Base-by-base conservation (phyloP, 768 basidiomycete species). In the Mycena vulgaris region DNA sequence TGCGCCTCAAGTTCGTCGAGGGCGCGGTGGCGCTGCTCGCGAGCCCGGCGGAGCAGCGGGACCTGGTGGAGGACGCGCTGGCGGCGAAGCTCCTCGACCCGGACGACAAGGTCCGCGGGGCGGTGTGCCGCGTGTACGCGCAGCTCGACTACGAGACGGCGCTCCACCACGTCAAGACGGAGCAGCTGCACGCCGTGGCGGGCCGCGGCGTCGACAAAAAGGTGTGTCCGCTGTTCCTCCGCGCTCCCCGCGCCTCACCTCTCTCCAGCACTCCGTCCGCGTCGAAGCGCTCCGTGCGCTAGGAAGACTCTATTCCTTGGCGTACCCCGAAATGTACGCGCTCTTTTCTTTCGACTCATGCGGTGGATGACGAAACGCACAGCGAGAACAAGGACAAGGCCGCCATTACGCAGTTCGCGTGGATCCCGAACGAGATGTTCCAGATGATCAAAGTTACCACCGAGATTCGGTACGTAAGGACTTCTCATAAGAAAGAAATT, bases 91-190 rank as follows among this genome's bases (percentile, higher is more conserved):
- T 97, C 7, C 75, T 88, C 1, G 98, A 99, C 79, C 92, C 95
- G 0, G 98, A 99, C 71, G 98, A 98, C 68, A 94, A 91, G 76
- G 92, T 99, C 47, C 90, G 98, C 31, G 89, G 93, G 8, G 92
- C 95, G 0, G 90, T 91, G 0, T 97, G 96, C 84, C 91, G 88
- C 75, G 80, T 95, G 14, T 95, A 95, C 73, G 90, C 91, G 1
- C 88, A 91, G 63, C 82, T 99, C 14, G 97, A 98, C 78, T 98
- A 95, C 76, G 98, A 99, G 80, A 93, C 92, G 0, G 93, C 91
- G 0, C 78, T 96, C 35, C 96, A 97, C 77, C 91, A 95, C 75
- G 90, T 97, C 31, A 88, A 89, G 11, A 85, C 86, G 68, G 77
- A 78, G 0, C 90, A 92, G 57, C 82, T 98, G 52, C 84, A 86